Base-by-base conservation (phyloP, 2,329 filamentous ascomycete genomes). In the Hypoxylon sp. region DNA sequence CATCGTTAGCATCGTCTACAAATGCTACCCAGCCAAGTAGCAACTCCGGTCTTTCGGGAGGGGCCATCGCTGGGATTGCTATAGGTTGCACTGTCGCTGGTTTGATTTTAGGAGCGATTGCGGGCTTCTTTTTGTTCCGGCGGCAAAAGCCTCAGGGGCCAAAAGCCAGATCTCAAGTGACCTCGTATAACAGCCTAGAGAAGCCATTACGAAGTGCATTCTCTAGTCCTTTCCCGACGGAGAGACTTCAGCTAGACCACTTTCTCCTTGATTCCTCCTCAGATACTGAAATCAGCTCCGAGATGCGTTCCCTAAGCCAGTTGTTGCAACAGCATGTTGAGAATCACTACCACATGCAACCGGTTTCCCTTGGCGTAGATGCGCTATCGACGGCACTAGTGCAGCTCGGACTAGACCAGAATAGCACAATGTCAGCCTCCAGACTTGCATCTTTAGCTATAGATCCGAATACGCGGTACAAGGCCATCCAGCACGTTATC, bases 301-400 rank as follows among this genome's bases (percentile, higher is more conserved):
- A 81, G 48, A 63, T 82, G 5, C 67, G 73, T 3, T 74, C 79
- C 0, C 60, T 83, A 2, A 74, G 75, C 1, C 72, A 77, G 4
- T 75, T 82, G 4, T 76, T 83, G 10, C 75, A 78, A 28, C 76
- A 80, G 38, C 82, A 84, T 64, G 78, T 82, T 41, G 77, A 82
- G 58, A 78, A 73, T 56, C 70, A 82, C 53, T 83, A 83, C 53
- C 79, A 81, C 58, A 49, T 68, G 0, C 64, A 75, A 0, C 73
- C 73, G 0, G 63, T 79, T 3, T 62, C 72, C 0, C 43, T 49
- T 3, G 71, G 69, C 60, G 7, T 52, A 0, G 60, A 63, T 11
- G 50, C 60, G 2, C 71, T 81, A 6, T 61, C 69, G n/a, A 38
- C 73, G 21, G 61, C 64, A 2, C 69, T 81, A 2, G 30, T 43